These are phyloP conservation scores for Solanum verrucosum DNA, from an alignment of 257 asterid genomes.

Conservation along the genomic window DNA sequence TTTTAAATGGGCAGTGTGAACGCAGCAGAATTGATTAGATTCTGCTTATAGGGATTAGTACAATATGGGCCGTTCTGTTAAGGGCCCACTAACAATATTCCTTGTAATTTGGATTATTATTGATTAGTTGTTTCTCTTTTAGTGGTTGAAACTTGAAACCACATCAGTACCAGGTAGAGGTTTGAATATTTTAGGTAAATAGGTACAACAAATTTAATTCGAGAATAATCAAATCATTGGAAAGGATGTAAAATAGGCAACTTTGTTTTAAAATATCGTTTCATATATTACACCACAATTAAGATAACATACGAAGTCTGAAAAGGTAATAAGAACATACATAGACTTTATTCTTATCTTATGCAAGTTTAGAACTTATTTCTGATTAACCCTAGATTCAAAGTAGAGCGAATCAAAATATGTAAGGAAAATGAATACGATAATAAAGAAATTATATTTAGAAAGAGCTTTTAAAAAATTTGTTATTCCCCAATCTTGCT, in stretches of 20 bases:
- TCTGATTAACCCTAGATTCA: accelerated
- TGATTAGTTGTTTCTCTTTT: neutral
- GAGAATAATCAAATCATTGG: neutral
- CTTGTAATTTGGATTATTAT: neutral
- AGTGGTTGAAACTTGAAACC: neutral
- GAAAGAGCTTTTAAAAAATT: neutral
- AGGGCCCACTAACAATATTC: neutral
- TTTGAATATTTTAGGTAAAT: neutral
- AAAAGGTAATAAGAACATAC: neutral
- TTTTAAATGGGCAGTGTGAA: neutral
- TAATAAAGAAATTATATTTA: too few relatives aligned
- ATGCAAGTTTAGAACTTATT: neutral
- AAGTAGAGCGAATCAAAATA: neutral
- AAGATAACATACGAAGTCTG: accelerated
- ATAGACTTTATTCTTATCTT: too few relatives aligned
- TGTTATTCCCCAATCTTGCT: neutral
- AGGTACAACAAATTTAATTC: neutral
- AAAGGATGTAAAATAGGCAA: neutral
- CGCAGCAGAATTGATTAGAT: neutral
- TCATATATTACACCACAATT: neutral
- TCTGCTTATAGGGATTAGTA: neutral
- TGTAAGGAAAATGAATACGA: neutral
- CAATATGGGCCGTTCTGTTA: neutral
- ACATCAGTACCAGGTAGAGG: neutral
- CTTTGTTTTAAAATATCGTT: neutral